Base-by-base conservation (phyloP, 768 basidiomycete species). In the Trichaptum fuscoviolaceum region DNA sequence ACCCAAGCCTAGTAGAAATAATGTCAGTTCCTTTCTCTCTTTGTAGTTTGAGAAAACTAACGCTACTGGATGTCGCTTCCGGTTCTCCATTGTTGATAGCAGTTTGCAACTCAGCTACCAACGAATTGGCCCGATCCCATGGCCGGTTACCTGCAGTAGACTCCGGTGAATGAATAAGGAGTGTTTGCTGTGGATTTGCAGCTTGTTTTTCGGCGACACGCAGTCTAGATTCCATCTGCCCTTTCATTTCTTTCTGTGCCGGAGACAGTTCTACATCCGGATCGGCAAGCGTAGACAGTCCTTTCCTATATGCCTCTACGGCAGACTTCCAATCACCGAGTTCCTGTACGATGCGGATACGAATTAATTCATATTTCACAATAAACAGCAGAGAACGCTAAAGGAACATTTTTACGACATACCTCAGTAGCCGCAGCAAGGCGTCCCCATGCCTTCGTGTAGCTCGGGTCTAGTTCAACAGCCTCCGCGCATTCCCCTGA, bases 371-470 rank as follows among this genome's bases (percentile, higher is more conserved):
- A 3, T 12, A 52, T 20, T 36, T 36, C 35, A 52, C 20, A 52
- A 20, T 52, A 5, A 52, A 12, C 12, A 6, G 5, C 20, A 52
- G n/a, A n/a, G n/a, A n/a, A n/a, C n/a, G n/a, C n/a, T 20, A 52
- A 12, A 3, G 2, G 12, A 2, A 34, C 9, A 23, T 25, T 2
- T 30, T 8, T 17, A 20, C 2, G 12, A 12, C 59, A 20, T 25
- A 61, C 59, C 24, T 61, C 25, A 61, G 5, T 25, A 23, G 25
- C 59, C 30, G 24, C 15, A 17, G 59, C 59, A 25, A 61, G 59
- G 24, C 59, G 59, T 61, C 25, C 24, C 59, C 59, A 61, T 12
- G 59, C 59, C 23, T 61, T 61, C 24, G 59, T 25, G 59, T 61
- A 61, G 8, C 8, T 17, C 15, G 59, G 59, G 23, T 61, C 59